Evolutionary conservation across 805 yeast genomes (phyloP).

Genomic region (Priceomyces fermenticarens): DNA sequence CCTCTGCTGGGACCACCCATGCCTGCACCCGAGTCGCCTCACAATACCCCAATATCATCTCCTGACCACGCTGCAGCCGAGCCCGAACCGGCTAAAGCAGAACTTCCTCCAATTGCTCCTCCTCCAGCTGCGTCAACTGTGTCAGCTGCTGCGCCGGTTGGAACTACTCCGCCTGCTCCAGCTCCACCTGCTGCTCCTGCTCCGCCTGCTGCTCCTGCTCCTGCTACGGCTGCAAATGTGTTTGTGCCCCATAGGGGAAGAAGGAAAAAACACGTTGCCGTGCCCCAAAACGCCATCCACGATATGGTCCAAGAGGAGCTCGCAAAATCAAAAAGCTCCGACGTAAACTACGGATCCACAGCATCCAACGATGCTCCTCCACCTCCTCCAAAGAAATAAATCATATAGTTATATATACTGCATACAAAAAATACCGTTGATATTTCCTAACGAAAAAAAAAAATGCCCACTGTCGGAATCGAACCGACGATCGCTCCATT

Average conservation of each 20-base stretch:
- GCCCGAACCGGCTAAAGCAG: constrained; percentile 17
- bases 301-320: constrained; percentile 45
- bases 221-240: background rate
- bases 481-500: constrained; percentile 55
- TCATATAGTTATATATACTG: constrained; percentile 1
- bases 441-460: constrained; percentile 8
- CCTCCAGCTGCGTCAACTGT: constrained; percentile 7
- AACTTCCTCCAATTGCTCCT: constrained; percentile 9
- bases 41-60: constrained; percentile 8
- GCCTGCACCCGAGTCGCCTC: constrained; percentile 1
- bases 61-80: constrained; percentile 10
- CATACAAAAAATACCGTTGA: background rate
- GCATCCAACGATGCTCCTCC: constrained; percentile 15
- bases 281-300: constrained; percentile 23
- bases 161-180: constrained; percentile 7
- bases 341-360: constrained; percentile 13
- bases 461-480: constrained; percentile 50
- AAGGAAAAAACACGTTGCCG: constrained; percentile 24
- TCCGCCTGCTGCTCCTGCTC: constrained; percentile 11
- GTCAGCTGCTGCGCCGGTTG: constrained; percentile 10
- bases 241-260: constrained; percentile 11
- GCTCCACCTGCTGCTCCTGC: constrained; percentile 9
- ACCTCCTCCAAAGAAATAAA: constrained; percentile 22
- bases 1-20: too few species aligned
- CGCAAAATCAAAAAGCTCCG: constrained; percentile 36